Base-by-base conservation (phyloP, 116 monocot species). In the Posidonia oceanica region DNA sequence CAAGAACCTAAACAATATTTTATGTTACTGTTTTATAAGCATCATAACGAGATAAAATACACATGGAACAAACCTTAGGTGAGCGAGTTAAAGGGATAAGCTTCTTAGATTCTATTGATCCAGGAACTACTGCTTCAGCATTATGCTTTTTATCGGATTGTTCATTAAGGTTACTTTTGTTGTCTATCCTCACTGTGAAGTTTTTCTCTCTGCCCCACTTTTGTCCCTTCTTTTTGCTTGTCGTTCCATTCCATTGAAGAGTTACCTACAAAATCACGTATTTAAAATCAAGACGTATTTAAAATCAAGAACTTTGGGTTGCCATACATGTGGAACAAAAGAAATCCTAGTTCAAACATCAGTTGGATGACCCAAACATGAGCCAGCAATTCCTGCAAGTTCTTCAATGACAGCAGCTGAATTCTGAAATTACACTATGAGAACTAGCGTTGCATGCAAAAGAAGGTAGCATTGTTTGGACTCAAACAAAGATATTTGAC, bases 211-310 rank as follows among this genome's bases (percentile, higher is more conserved):
- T 82, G 4, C 83, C 89, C 95, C 95, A 96, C 67, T 91, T 96
- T 71, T 88, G 88, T 36, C 95, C 95, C 66, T 86, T 91, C 74
- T 81, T 88, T 78, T 96, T 96, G 81, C 67, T 86, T 36, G 72
- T 79, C 55, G 79, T 96, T 69, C 95, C 95, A 76, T 84, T 96
- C 95, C 95, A 96, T 69, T 83, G 63, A 67, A 96, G 52, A 57
- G 70, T 76, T 62, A 71, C 76, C 96, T 91, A 60, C 15, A 74
- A 3, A 69, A 57, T 56, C 17, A 29, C 22, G 12, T 7, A 52
- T 11, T 40, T 66, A 20, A 44, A 14, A 52, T 36, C 17, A 64
- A 17, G 64, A 41, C 22, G 12, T 7, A 52, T 11, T 40, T 66
- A 20, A 44, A 14, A 52, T 36, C 17, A 64, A 17, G 64, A 41